Conservation (phyloP, 2,329 filamentous ascomycete genomes). For the Myriosclerotinia curreyana region DNA sequence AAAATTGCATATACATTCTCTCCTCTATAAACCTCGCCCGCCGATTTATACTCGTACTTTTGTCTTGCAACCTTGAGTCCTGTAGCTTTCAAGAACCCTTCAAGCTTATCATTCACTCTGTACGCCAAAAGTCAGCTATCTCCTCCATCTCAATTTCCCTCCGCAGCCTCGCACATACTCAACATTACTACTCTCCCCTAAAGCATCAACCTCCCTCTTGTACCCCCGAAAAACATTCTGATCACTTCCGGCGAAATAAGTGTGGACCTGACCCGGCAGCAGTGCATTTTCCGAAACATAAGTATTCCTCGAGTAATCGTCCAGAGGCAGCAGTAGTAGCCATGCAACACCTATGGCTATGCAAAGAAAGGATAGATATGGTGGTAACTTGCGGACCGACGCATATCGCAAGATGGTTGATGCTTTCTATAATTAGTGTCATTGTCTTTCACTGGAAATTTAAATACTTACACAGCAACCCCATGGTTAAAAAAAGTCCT, state of each 20-base stretch:
- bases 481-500: constrained; percentile 25
- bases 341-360: constrained; percentile 82
- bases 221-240: constrained; percentile 93
- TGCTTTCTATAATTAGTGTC: constrained; percentile 39
- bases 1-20: constrained; percentile 94
- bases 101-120: constrained; percentile 67
- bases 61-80: constrained; percentile 87
- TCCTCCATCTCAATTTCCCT: constrained; percentile 37
- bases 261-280: constrained; percentile 92
- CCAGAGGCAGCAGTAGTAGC: constrained; percentile 83
- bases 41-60: constrained; percentile 79
- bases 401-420: constrained; percentile 72
- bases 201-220: constrained; percentile 71
- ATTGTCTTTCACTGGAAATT: neutral
- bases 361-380: constrained; percentile 82
- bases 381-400: constrained; percentile 78
- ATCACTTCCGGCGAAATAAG: constrained; percentile 94
- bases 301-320: constrained; percentile 86
- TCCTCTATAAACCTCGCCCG: constrained; percentile 69
- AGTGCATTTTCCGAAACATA: constrained; percentile 98
- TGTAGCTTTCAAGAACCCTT: constrained; percentile 69
- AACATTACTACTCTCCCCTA: constrained; percentile 53
- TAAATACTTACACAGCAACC: constrained; percentile 32
- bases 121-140: constrained; percentile 22
- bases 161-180: constrained; percentile 44